Evolutionary conservation across 2,329 filamentous ascomycete species (phyloP), one percentile per base, ranked within the genome.

Genomic region (Sporothrix luriei): DNA sequence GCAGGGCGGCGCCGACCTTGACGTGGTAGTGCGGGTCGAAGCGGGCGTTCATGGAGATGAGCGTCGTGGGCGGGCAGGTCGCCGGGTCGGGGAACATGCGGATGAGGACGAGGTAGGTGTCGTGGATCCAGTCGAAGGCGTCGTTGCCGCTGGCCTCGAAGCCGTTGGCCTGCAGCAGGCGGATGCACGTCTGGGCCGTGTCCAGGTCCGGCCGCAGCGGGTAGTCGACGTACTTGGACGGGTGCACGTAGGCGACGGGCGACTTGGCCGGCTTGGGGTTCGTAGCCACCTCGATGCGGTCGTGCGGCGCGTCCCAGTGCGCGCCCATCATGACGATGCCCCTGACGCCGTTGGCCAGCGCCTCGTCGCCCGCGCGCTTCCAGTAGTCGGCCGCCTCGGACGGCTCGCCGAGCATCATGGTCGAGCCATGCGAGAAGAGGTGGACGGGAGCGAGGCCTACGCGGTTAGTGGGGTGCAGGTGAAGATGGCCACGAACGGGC

Each of bases 111-210:
- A 91, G 82, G 75, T 87, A 91, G 0, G 87, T 90, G 77, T 91
- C 89, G 79, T 91, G 88, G 75, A 91, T 91, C 89, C 88, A 91
- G 75, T 91, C 86, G 73, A 91, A 91, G 0, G 75, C 80, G 0
- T 81, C 74, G 75, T 90, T 88, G 1, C 77, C 78, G 4, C 77
- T 75, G 1, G 83, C 86, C 46, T 85, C 80, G 77, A 90, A 85
- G 10, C 88, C 87, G 1, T 82, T 81, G 2, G 76, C 75, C 4
- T 77, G 73, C 1, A 91, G 81, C 66, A 87, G 78, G 0, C 77
- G 73, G 59, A 89, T 81, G 74, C 84, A 85, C 10, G 79, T 78
- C 21, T 83, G 76, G 0, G 82, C 83, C 11, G 82, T 86, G 4
- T 78, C 74, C 1, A 90, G 79, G 76, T 91, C 88, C 0, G 88